Percentiles rank a stretch among this genome's conserved stretches.
Evolutionary conservation across 495 filamentous ascomycete genomes (phyloP).

Genomic region (Lophiotrema nucula): DNA sequence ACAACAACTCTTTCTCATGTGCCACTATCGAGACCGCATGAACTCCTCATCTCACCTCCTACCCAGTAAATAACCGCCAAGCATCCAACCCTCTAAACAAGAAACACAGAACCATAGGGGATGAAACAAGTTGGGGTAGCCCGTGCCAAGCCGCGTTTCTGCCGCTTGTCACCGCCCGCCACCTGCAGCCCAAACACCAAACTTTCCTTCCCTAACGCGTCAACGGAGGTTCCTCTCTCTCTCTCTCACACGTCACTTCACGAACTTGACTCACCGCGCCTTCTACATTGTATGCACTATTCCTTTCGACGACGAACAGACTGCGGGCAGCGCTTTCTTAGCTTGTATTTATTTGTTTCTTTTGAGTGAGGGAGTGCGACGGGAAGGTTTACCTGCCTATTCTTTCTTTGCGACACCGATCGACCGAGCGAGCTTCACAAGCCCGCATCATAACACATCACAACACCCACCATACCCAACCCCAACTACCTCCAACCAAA

Average conservation of each 20-base stretch:
- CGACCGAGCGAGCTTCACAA: background rate
- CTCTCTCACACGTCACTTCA: background rate
- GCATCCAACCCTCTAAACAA: background rate
- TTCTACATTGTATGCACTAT: background rate
- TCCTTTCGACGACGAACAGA: background rate
- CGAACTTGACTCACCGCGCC: background rate
- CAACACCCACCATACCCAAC: background rate
- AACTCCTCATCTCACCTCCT: background rate
- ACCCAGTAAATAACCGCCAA: background rate
- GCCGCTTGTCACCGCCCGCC: slow-evolving; percentile 19
- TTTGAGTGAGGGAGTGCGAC: background rate
- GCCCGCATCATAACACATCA: background rate
- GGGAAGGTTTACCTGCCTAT: background rate
- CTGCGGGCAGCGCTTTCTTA: slow-evolving; percentile 19
- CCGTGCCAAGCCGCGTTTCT: slow-evolving; percentile 1
- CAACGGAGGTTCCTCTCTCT: background rate
- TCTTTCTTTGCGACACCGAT: background rate
- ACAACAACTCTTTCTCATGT: too few species aligned
- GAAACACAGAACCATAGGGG: background rate
- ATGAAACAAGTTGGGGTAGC: background rate
- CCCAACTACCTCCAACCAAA: background rate
- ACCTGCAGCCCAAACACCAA: slow-evolving; percentile 14
- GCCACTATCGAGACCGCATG: background rate
- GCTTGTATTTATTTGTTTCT: background rate
- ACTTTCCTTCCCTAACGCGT: slow-evolving; percentile 23